phyloP scores from a whole-genome alignment of 805 yeast species.

The Cyberlindnera maritima region DNA sequence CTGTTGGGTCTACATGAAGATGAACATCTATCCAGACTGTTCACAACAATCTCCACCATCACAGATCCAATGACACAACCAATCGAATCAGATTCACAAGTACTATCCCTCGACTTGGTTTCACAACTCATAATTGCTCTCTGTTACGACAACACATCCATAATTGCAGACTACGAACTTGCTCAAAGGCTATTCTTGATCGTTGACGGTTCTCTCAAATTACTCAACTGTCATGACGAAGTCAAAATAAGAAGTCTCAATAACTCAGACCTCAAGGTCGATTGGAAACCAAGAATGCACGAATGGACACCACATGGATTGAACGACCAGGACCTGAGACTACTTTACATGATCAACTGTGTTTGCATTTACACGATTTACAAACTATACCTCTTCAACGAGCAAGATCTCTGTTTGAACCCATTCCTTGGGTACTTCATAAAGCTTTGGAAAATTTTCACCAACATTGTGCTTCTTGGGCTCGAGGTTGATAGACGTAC shows the following conservation, averaged over 20 bases:
- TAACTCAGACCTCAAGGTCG: conserved; percentile 35
- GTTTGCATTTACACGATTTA: conserved; percentile 42
- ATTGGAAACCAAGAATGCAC: conserved; percentile 31
- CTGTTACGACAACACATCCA: conserved; percentile 28
- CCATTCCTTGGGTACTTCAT: conserved; percentile 61
- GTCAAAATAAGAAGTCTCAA: conserved; percentile 37
- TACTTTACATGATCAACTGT: conserved; percentile 44
- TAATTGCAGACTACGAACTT: conserved; percentile 34
- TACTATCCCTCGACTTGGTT: conserved; percentile 55
- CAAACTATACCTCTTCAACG: conserved; percentile 36
- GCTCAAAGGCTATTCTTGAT: conserved; percentile 33
- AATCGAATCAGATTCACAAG: conserved; percentile 48
- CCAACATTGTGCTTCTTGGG: conserved; percentile 56
- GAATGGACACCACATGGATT: conserved; percentile 39
- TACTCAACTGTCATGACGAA: conserved; percentile 44
- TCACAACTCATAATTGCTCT: conserved; percentile 44
- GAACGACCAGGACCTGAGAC: conserved; percentile 36
- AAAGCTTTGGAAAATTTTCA: conserved; percentile 64
- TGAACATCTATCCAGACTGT: conserved; percentile 14
- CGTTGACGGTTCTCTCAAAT: conserved; percentile 34
- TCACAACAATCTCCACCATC: conserved; percentile 34
- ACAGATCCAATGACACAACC: conserved; percentile 73
- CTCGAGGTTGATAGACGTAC: conserved; percentile 57
- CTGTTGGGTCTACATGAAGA: conserved; percentile 25
- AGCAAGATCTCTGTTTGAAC: conserved; percentile 45